phyloP scores from a whole-genome alignment of 2,329 filamentous ascomycete species.

The Nannizziopsis barbatae region DNA sequence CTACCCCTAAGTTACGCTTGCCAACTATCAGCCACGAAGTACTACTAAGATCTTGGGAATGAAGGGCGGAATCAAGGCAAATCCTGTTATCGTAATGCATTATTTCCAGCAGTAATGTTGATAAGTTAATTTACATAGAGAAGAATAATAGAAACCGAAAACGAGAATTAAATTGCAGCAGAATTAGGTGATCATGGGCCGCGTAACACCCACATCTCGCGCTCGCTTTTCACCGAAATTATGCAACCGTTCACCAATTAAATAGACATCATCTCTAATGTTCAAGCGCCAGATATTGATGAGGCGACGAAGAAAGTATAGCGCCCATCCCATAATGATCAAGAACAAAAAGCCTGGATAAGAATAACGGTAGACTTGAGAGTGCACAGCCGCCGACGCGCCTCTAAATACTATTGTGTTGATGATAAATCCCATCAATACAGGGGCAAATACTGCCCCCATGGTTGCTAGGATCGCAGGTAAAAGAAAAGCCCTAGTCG shows the following conservation, averaged over 20 bases:
- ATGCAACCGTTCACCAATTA: conserved; percentile 88
- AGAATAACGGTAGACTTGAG: conserved; percentile 51
- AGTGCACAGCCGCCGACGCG: conserved; percentile 24
- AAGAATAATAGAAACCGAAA: not conserved
- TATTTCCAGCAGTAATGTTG: too few species aligned
- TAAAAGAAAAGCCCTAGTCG: conserved; percentile 78
- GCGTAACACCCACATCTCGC: conserved; percentile 29
- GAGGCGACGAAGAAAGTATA: conserved; percentile 38
- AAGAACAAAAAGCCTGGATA: conserved; percentile 57
- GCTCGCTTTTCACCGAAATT: conserved; percentile 64
- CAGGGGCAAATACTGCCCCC: conserved; percentile 54
- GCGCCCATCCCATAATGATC: conserved; percentile 41
- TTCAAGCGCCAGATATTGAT: conserved; percentile 65
- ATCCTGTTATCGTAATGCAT: too few species aligned
- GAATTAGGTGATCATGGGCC: conserved; percentile 28
- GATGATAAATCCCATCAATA: conserved; percentile 45
- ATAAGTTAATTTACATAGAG: too few species aligned
- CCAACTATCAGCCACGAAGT: too few species aligned
- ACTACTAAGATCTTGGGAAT: too few species aligned
- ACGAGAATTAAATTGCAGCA: not conserved
- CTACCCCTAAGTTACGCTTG: too few species aligned
- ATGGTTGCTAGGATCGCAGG: conserved; percentile 55
- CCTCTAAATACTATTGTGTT: conserved; percentile 35
- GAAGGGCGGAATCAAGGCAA: too few species aligned
- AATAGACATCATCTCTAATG: conserved; percentile 87